Percentiles rank a stretch among this genome's conserved stretches.
Evolutionary conservation across 768 basidiomycete genomes (phyloP).

Genomic region (Kwoniella dejecticola): DNA sequence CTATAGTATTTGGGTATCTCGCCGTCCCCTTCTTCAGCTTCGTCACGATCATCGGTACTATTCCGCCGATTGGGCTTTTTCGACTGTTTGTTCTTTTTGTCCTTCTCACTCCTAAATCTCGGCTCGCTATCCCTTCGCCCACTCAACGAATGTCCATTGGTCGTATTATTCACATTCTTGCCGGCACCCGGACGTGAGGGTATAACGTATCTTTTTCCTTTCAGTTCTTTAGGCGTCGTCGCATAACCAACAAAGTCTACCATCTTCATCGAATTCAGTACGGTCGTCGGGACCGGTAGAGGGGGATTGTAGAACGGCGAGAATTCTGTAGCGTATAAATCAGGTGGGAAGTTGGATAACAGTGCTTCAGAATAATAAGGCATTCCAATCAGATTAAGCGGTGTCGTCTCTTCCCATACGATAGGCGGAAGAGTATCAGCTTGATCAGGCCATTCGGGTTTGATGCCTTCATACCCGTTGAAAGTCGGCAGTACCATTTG

Average conservation of each 20-base stretch:
- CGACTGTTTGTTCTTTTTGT: constrained; percentile 44
- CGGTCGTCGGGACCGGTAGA: constrained; percentile 73
- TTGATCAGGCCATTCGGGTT: constrained; percentile 79
- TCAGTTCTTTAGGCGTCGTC: constrained; percentile 77
- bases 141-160: constrained; percentile 57
- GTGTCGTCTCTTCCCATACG: constrained; percentile 79
- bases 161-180: constrained; percentile 34
- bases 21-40: constrained; percentile 15
- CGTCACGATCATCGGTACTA: not conserved
- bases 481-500: constrained; percentile 61
- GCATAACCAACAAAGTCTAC: constrained; percentile 92
- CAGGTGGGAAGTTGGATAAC: constrained; percentile 63
- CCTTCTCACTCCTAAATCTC: constrained; percentile 78
- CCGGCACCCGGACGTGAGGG: constrained; percentile 55
- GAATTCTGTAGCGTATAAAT: constrained; percentile 55
- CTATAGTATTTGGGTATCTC: constrained; percentile 76
- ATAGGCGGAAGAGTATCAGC: constrained; percentile 70
- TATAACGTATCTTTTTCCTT: constrained; percentile 78
- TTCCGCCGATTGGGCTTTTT: constrained; percentile 1
- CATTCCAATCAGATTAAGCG: constrained; percentile 83
- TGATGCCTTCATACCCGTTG: constrained; percentile 80
- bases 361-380: constrained; percentile 76
- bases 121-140: constrained; percentile 55
- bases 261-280: constrained; percentile 75
- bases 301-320: constrained; percentile 67